Evolutionary conservation across 2,329 filamentous ascomycete genomes (phyloP), one percentile per base, ranked within the genome.

Genomic region (Cadophora malorum): DNA sequence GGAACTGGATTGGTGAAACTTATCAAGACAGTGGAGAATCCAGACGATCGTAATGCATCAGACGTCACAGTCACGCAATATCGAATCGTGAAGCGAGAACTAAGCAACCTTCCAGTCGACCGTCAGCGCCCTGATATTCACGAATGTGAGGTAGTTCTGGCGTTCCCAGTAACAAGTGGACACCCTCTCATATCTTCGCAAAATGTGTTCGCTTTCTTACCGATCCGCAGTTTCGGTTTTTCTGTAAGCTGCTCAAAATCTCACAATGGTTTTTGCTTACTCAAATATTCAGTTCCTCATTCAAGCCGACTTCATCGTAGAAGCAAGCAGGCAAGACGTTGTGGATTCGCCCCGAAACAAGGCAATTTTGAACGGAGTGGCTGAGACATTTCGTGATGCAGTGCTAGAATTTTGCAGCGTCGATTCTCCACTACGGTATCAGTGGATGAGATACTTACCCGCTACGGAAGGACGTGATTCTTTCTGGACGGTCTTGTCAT

Each of bases 151-250:
- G 45, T 47, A n/a, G 64, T 72, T n/a, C 63, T 76, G 4, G 75
- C 73, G 1, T 76, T 76, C 38, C 74, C 74, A 14, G 47, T 8
- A n/a, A n/a, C n/a, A n/a, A n/a, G n/a, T n/a, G 35, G 33, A 33
- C 14, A 19, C 16, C 65, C 67, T 55, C 19, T 65, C 21, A 69
- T 68, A 31, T 38, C 49, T 9, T 28, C n/a, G 10, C 71, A 72
- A 41, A 31, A 67, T 55, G 52, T 67, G 5, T 71, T 66, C 63
- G 71, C 73, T 7, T 74, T 73, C 67, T 67, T 74, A 49, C 73
- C 73, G n/a, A 38, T 74, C 56, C 45, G 69, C 35, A 64, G n/a
- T 25, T 50, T 69, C 35, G 67, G 69, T 4, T 72, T 74, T 47
- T 70, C 65, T 58, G 71, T 74, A 65, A 66, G 69, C 60, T 23